phyloP scores from a whole-genome alignment of 2,329 filamentous ascomycete genomes.

The Spiromastix sp. region DNA sequence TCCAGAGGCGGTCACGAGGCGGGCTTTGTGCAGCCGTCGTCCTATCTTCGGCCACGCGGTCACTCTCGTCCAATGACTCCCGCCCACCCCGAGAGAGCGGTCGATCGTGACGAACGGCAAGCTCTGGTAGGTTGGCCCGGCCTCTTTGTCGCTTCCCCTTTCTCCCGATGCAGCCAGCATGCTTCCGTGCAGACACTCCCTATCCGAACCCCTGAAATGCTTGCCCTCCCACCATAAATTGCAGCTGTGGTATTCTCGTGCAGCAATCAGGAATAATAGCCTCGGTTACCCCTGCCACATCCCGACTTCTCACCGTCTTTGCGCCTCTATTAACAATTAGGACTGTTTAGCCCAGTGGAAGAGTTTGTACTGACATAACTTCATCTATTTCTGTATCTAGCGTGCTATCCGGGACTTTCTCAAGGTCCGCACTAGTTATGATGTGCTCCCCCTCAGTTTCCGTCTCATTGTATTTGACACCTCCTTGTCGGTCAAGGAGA shows the following conservation, averaged over 20 bases:
- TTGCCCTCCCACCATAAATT: too few relatives aligned
- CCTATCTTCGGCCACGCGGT: constrained; percentile 33
- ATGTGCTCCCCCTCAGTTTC: constrained; percentile 92
- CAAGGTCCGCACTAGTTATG: constrained; percentile 92
- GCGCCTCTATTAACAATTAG: too few relatives aligned
- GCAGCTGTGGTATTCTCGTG: too few relatives aligned
- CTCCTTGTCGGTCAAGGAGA: constrained; percentile 91
- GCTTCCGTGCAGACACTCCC: too few relatives aligned
- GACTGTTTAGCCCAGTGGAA: constrained; percentile 7
- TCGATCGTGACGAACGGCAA: constrained; percentile 40
- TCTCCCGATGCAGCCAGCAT: too few relatives aligned
- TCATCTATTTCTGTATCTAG: constrained; percentile 37
- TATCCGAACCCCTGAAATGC: too few relatives aligned
- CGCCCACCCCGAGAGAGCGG: constrained; percentile 31
- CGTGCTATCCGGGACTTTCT: constrained; percentile 90
- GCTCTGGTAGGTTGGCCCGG: constrained; percentile 33
- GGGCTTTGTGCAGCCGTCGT: constrained; percentile 39
- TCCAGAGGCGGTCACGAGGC: constrained; percentile 29
- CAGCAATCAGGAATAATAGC: too few relatives aligned
- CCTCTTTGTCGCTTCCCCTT: neutral
- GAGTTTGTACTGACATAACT: constrained; percentile 17
- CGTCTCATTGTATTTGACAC: constrained; percentile 94
- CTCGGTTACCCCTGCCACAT: too few relatives aligned
- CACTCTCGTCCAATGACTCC: constrained; percentile 32
- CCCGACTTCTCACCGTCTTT: too few relatives aligned